Conservation (phyloP, 192 early-diverging fungal genomes). For the Mortierella claussenii region DNA sequence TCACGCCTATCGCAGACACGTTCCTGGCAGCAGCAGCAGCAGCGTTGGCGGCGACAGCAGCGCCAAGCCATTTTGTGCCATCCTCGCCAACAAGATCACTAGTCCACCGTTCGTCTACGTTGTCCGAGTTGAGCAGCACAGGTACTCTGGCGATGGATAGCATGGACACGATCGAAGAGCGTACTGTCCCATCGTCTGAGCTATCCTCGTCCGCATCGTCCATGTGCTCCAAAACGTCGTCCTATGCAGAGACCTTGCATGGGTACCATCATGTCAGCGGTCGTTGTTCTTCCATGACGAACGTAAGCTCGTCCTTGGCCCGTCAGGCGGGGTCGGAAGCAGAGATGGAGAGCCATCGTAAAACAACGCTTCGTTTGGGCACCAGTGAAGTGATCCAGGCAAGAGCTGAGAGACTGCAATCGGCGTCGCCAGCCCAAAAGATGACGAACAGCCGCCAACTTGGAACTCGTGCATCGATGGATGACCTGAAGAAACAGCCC, state of each 20-base stretch:
- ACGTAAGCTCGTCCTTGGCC: too few relatives aligned
- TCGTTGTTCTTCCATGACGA: too few relatives aligned
- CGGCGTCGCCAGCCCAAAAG: constrained; percentile 4
- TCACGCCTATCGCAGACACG: constrained; percentile 20
- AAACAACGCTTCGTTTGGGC: constrained; percentile 29
- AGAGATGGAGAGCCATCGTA: constrained; percentile 32
- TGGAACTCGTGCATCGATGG: too few relatives aligned
- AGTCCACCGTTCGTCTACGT: constrained; percentile 8
- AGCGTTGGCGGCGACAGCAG: too few relatives aligned
- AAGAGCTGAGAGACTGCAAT: constrained; percentile 25
- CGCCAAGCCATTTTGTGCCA: too few relatives aligned
- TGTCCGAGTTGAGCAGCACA: constrained; percentile 23
- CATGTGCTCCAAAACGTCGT: constrained; percentile 13
- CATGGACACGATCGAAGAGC: too few relatives aligned
- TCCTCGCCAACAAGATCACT: too few relatives aligned
- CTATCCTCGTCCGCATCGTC: constrained; percentile 16
- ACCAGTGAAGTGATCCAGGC: constrained; percentile 21
- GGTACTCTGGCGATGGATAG: constrained; percentile 3
- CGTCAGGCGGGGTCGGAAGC: constrained; percentile 25
- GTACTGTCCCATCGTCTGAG: background rate
- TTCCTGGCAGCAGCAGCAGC: constrained; percentile 3
- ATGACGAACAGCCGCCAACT: too few relatives aligned
- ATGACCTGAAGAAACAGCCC: too few relatives aligned
- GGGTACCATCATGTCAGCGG: too few relatives aligned
- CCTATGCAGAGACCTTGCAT: constrained; percentile 7